These are phyloP conservation scores for Endothia cerciana DNA, from an alignment of 2,329 filamentous ascomycete genomes.

Conservation along the genomic window DNA sequence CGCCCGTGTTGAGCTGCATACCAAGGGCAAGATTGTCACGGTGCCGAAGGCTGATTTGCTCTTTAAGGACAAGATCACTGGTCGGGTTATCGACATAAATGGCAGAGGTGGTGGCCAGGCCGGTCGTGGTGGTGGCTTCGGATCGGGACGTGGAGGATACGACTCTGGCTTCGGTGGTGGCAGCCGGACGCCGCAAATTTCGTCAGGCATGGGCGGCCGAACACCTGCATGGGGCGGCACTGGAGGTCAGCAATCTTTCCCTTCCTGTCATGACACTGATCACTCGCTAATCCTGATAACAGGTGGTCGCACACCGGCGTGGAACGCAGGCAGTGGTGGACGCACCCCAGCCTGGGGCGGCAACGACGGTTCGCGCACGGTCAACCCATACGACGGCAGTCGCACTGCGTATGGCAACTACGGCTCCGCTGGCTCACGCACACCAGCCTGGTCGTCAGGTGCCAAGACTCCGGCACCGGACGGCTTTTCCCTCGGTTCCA, in stretches of 20 bases:
- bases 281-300: constrained; percentile 46
- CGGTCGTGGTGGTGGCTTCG: constrained; percentile 47
- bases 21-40: constrained; percentile 89
- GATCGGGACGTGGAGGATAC: constrained; percentile 34
- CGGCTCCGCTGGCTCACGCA: constrained; percentile 62
- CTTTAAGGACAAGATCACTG: constrained; percentile 83
- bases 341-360: constrained; percentile 71
- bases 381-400: constrained; percentile 73
- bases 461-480: constrained; percentile 71
- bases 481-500: constrained; percentile 69
- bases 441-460: constrained; percentile 78
- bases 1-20: constrained; percentile 90
- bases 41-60: constrained; percentile 80
- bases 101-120: constrained; percentile 46
- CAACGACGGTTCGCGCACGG: constrained; percentile 64
- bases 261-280: background rate
- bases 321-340: constrained; percentile 60
- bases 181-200: constrained; percentile 69
- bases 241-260: constrained; percentile 62
- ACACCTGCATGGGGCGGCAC: constrained; percentile 75
- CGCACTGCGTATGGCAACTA: constrained; percentile 67
- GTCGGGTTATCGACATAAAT: constrained; percentile 75
- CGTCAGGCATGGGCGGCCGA: constrained; percentile 59
- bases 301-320: constrained; percentile 64
- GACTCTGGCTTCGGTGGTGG: constrained; percentile 64